A percentile compares a stretch with the other conserved stretches of the same genome.
phyloP scores from a whole-genome alignment of 1,284 basidiomycete species.

The Microbotryum silenes-acaulis region DNA sequence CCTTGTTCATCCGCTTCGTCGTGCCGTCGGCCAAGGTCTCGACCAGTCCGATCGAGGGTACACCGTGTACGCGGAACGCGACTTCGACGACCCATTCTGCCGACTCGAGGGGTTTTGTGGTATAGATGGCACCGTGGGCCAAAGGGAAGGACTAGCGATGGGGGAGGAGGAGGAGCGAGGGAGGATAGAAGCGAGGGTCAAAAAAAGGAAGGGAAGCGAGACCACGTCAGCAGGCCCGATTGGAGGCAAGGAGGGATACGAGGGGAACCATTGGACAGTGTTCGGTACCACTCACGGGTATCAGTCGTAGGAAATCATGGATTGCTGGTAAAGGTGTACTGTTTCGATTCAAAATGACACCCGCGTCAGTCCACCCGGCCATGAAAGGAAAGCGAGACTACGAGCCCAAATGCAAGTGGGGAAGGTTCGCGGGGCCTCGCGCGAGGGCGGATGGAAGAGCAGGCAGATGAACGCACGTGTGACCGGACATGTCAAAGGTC shows the following conservation, averaged over 20 bases:
- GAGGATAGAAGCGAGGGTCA: not conserved
- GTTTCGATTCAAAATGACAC: not conserved
- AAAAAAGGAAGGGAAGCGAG: not conserved
- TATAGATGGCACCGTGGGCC: slow-evolving; percentile 37
- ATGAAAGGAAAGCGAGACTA: no score
- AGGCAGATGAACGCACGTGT: slow-evolving; percentile 20
- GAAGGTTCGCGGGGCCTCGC: not conserved
- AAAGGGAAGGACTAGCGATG: slow-evolving; percentile 28
- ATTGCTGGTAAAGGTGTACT: slow-evolving; percentile 33
- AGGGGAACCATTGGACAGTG: not conserved
- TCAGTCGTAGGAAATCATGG: slow-evolving; percentile 36
- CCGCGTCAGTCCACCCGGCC: not conserved
- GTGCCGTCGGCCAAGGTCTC: slow-evolving; percentile 13
- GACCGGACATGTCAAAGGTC: slow-evolving; percentile 26
- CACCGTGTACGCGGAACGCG: slow-evolving; percentile 36
- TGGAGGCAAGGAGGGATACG: not conserved
- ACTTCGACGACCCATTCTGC: slow-evolving; percentile 38
- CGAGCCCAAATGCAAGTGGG: not conserved
- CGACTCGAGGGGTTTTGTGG: slow-evolving; percentile 24
- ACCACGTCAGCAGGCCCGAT: not conserved
- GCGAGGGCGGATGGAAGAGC: not conserved
- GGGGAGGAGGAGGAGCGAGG: not conserved
- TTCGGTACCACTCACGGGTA: slow-evolving; percentile 20
- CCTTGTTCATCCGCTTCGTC: slow-evolving; percentile 15
- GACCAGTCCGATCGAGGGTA: slow-evolving; percentile 16